Evolutionary conservation across 106 monocot genomes (phyloP), one percentile per base, ranked within the genome.

Genomic region (Acanthochlamys bracteata): DNA sequence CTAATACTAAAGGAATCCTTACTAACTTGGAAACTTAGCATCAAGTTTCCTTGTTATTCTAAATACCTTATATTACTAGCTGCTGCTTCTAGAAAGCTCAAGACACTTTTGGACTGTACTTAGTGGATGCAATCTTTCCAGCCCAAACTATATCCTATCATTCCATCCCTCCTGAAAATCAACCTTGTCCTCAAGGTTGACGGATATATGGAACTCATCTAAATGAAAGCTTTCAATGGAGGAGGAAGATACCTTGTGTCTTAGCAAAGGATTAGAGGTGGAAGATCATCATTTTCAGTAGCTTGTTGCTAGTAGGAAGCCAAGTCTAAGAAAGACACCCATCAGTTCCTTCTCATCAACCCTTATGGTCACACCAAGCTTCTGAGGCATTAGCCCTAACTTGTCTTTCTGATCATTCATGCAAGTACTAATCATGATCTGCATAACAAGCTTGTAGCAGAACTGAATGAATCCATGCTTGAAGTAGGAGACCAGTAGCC

Each of bases 251-350:
- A 79, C 61, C 20, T 74, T 79, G 79, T 24, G 79, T 74, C 41
- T 53, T 74, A 0, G 74, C 25, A 24, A 74, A 74, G n/a, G 79
- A 79, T 21, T 74, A 74, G 24, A 79, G 79, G 22, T 74, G 79
- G 27, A 79, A 79, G 39, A 79, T 79, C 79, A 79, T 79, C 79
- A 79, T 79, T 55, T 79, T 74, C 69, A 79, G 74, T 42, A 79
- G 70, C 20, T 74, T 74, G 14, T 26, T 74, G 33, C 79, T 79
- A 1, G 79, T 74, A 33, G 79, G 79, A 15, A 79, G 66, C 79
- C 79, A 79, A 10, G 60, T 79, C 54, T 79, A 79, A 74, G 70
- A 79, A 70, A 13, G 74, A 65, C 68, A 10, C 74, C 79, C 17
- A 40, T 60, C 65, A 79, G 60, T 0, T 79, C 79, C 66, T 79